Evolutionary conservation across 1,139 yeast species (phyloP), one percentile per base, ranked within the genome.

Genomic region (Suhomyces panamericanus): DNA sequence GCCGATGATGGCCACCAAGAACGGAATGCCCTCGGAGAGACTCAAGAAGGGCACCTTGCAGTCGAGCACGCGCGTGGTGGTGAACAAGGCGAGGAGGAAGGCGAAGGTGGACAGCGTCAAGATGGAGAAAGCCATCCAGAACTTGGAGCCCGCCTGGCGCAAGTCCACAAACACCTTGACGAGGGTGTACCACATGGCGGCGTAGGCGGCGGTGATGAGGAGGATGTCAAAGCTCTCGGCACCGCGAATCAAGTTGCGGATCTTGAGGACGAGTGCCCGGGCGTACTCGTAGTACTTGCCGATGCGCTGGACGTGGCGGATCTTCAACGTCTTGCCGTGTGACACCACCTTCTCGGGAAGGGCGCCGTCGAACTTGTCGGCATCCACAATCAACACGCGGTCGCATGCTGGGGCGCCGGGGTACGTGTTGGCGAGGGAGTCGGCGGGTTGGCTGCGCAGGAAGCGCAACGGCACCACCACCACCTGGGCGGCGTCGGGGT

Each of bases 1-100:
- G 1, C 99, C 99, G 58, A 93, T 82, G 9, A 91, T 85, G 22
- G 96, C 93, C 16, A 91, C 96, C 57, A 93, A 76, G 66, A 93
- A 93, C 22, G 99, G 99, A 41, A 93, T 71, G 11, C 98, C 98
- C 70, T 93, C 98, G 43, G 93, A 81, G 55, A 93, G 74, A 49
- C 90, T 83, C 49, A 87, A 70, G 47, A 89, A 74, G 6, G 96
- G 82, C 31, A 93, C 86, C 42, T 75, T 77, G 37, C 76, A 62
- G 33, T 73, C 68, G 44, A 73, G 59, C n/a, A 83, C 59, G 43
- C 77, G 64, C 28, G 89, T 80, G 27, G 90, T 77, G 51, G 84
- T 80, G n/a, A 74, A 73, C 54, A 89, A 75, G 2, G 97, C 97
- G 57, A 88, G 80, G 52, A 91, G 73, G 59, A 93, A 87, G 9